A percentile compares a stretch with the other conserved stretches of the same genome.
Conservation (phyloP, 1,139 yeast genomes). For the Blastobotrys apis region DNA sequence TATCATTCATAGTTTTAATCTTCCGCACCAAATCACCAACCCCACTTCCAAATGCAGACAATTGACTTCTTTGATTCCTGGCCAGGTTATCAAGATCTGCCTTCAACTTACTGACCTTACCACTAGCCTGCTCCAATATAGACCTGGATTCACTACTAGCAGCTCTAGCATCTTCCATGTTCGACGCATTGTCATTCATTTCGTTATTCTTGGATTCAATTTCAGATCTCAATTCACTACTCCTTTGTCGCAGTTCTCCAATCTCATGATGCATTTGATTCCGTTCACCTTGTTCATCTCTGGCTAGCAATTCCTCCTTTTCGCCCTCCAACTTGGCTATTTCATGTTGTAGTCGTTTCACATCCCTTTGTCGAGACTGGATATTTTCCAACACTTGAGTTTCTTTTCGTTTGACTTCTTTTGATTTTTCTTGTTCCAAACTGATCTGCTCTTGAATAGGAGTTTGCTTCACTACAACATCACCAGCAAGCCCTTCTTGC, state of each 20-base stretch:
- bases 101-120: too few relatives aligned
- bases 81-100: too few relatives aligned
- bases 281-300: not conserved
- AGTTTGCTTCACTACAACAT: not conserved
- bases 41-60: constrained; percentile 3
- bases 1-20: not conserved
- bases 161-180: not conserved
- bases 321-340: not conserved
- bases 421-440: constrained; percentile 15
- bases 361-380: too few relatives aligned
- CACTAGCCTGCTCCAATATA: too few relatives aligned
- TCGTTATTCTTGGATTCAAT: not conserved
- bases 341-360: not conserved
- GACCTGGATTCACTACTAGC: not conserved
- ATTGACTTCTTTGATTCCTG: too few relatives aligned
- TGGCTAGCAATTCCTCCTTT: not conserved
- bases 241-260: not conserved
- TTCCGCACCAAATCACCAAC: constrained; percentile 1
- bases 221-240: too few relatives aligned
- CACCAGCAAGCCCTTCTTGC: not conserved
- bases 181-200: too few relatives aligned
- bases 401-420: not conserved
- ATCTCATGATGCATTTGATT: not conserved
- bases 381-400: too few relatives aligned
- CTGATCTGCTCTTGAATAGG: too few relatives aligned